Evolutionary conservation across 768 basidiomycete genomes (phyloP), one percentile per base, ranked within the genome.

Genomic region (Tulasnella sp.): DNA sequence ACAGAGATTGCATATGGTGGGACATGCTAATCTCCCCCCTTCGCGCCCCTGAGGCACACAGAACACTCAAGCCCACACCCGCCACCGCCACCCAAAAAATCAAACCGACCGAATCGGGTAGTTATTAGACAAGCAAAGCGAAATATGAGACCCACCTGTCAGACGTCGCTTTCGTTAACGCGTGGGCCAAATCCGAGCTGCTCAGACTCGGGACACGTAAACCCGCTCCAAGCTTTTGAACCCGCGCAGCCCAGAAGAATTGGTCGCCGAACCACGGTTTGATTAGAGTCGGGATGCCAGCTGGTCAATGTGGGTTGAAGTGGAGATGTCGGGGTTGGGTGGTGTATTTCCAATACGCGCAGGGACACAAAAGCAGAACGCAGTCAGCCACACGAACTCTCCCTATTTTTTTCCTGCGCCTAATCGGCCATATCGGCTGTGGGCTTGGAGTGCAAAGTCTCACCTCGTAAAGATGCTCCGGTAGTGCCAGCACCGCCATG

Each of bases 401-500:
- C n/a, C n/a, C n/a, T n/a, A n/a, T n/a, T n/a, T n/a, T n/a, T n/a
- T n/a, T n/a, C n/a, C n/a, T n/a, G 58, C 58, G 58, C 31, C 58
- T 4, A 64, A 64, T 64, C 58, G 58, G 58, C n/a, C 38, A 71
- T 71, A 11, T 71, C 69, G 42, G 68, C 3, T 34, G 67, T 67
- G n/a, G n/a, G n/a, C n/a, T n/a, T n/a, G n/a, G n/a, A n/a, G n/a
- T n/a, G 25, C 1, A 17, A 19, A 71, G 40, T 74, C 74, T 68
- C 80, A 79, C 88, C 85, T 78, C 86, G 79, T 34, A 91, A 82
- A 80, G 88, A 89, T 1, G 90, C 90, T 0, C 90, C 90, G 0
- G 90, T 91, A 0, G 90, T 91, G 15, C 90, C 91, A 5, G 90
- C 90, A 9, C 91, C 91, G 29, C 90, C 90, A 78, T 91, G 89